Evolutionary conservation across 805 yeast genomes (phyloP).

Genomic region (Saturnispora zaruensis): DNA sequence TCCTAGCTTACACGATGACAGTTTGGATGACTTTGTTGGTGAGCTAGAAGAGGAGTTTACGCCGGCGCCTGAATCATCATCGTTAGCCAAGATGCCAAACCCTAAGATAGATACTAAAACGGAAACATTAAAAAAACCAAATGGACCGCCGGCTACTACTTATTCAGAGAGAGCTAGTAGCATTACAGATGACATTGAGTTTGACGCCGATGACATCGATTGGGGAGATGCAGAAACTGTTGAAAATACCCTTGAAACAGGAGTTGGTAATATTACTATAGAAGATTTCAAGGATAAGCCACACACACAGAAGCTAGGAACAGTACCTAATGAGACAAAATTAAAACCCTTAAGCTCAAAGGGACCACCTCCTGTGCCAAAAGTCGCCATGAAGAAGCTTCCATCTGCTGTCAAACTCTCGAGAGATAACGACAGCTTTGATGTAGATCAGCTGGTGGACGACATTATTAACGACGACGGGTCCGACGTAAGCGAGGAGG

Average conservation of each 20-base stretch:
- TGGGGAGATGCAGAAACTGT: conserved; percentile 22
- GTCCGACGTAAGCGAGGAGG: conserved; percentile 6
- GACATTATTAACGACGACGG: neutral
- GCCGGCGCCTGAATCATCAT: neutral
- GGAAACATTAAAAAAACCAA: neutral
- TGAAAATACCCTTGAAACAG: conserved; percentile 2
- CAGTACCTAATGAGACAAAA: neutral
- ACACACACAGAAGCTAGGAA: no score
- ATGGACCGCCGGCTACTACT: neutral
- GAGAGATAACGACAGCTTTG: neutral
- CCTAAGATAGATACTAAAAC: neutral
- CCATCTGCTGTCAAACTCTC: neutral
- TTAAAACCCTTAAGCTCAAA: neutral
- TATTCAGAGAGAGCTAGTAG: neutral
- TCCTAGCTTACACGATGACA: neutral
- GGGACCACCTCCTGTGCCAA: neutral
- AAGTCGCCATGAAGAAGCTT: neutral
- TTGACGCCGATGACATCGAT: conserved; percentile 20
- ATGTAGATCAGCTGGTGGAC: conserved; percentile 5
- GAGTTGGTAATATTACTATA: neutral
- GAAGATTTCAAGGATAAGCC: neutral
- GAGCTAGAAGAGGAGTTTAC: neutral
- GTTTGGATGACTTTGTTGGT: neutral
- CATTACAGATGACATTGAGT: conserved; percentile 4
- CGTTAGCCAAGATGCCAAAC: neutral